Evolutionary conservation across 768 basidiomycete species (phyloP).

Genomic region (Boletellus ananas): DNA sequence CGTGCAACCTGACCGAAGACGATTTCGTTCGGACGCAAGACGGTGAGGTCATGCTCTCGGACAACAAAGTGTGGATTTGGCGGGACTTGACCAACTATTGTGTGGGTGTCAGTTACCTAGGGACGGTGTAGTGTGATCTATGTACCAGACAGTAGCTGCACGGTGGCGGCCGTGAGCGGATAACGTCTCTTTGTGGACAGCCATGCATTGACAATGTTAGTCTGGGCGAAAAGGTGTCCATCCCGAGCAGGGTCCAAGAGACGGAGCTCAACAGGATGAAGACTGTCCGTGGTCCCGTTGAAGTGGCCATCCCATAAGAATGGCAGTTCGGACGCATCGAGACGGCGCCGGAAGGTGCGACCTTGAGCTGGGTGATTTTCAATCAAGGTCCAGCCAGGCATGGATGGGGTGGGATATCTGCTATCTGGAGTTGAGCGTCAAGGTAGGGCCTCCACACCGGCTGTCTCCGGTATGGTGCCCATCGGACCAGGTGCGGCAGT

Average conservation of each 20-base stretch:
- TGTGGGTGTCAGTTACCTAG: background rate
- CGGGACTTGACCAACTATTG: background rate
- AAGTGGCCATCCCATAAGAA: background rate
- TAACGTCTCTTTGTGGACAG: constrained; percentile 1
- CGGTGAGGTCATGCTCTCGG: constrained; percentile 32
- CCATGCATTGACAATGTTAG: background rate
- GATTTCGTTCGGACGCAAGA: constrained; percentile 37
- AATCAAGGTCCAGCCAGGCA: background rate
- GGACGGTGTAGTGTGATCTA: background rate
- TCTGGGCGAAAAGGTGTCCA: background rate
- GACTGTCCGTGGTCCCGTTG: background rate
- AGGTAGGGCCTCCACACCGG: too few relatives aligned
- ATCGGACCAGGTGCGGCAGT: too few relatives aligned
- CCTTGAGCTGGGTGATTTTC: background rate
- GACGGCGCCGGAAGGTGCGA: background rate
- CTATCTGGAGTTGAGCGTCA: too few relatives aligned
- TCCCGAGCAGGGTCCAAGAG: background rate
- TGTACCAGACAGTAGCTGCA: background rate
- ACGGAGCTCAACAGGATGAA: background rate
- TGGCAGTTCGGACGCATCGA: background rate
- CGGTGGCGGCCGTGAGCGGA: background rate
- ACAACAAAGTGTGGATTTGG: constrained; percentile 36
- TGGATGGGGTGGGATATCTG: background rate
- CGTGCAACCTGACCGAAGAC: constrained; percentile 32
- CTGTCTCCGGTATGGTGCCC: too few relatives aligned